A percentile compares a stretch with the other conserved stretches of the same genome.
These are phyloP conservation scores for Vaccinium darrowii DNA, from an alignment of 148 eudicot genomes.

Conservation along the genomic window DNA sequence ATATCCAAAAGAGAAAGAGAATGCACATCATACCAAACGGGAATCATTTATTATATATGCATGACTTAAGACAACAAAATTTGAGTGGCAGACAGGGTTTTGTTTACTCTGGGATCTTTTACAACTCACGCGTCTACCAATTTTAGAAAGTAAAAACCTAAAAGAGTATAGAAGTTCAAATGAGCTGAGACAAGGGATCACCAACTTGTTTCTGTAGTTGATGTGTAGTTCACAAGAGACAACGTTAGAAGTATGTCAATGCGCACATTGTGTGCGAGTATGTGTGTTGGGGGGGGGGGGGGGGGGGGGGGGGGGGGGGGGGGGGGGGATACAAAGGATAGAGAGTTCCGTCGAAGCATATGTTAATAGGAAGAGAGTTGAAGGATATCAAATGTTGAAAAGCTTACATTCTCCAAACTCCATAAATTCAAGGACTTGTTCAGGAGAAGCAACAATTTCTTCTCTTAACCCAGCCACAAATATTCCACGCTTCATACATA, in stretches of 20 bases:
- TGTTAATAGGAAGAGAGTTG: not conserved
- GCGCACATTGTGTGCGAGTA: not conserved
- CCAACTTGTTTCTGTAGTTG: not conserved
- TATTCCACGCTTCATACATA: constrained; percentile 68
- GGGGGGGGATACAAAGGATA: not conserved
- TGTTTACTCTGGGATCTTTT: not conserved
- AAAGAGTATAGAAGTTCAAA: not conserved
- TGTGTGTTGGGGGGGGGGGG: not conserved
- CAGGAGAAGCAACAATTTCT: constrained; percentile 94
- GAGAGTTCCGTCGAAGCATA: not conserved
- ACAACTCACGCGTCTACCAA: not conserved
- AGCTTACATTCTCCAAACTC: constrained; percentile 87
- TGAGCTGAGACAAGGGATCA: not conserved
- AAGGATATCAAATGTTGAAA: constrained; percentile 5
- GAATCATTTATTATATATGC: not conserved
- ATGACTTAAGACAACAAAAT: not conserved
- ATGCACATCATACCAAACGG: not conserved
- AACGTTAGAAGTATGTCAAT: not conserved
- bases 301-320: not conserved
- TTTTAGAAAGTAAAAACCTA: not conserved
- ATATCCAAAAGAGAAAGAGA: constrained; percentile 12
- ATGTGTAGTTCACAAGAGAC: not conserved
- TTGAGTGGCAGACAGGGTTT: not conserved
- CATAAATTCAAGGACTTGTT: constrained; percentile 88
- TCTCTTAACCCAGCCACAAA: constrained; percentile 96